Evolutionary conservation across 495 filamentous ascomycete species (phyloP), one percentile per base, ranked within the genome.

Genomic region (Tuber microsphaerosporum): DNA sequence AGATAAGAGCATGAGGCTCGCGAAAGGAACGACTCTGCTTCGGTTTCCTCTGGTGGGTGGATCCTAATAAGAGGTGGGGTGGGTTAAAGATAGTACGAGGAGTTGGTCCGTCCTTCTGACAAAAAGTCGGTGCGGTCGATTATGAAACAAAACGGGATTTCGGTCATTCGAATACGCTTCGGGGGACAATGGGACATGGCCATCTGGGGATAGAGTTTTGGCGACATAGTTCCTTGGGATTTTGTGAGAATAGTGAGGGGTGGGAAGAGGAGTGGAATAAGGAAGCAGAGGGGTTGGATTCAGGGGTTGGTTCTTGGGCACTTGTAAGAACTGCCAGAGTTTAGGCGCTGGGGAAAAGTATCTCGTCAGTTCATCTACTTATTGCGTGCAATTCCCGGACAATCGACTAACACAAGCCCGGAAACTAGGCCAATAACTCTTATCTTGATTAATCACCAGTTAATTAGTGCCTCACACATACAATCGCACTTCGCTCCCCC

Each of bases 321-420:
- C n/a, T 22, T 19, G n/a, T 61, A 26, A 14, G 22, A 61, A 5
- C 10, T 26, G 10, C 42, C 12, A 61, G 51, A 9, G 26, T 61
- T 31, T 6, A 31, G n/a, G 51, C n/a, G 26, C n/a, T 31, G 14
- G 26, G 56, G 56, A 14, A 65, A 4, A 34, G 56, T 31, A 12
- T 65, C 56, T 65, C 56, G 56, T 65, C 56, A 65, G 4, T 16
- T 16, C 56, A 17, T 34, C 56, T 65, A 19, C 14, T 34, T 34
- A 65, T 65, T 65, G 56, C 26, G 56, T 65, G 56, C 56, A 65
- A 65, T 65, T 65, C 56, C 56, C 56, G 31, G 26, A 17, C 56
- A 65, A 65, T 65, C 26, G 31, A 31, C 16, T 14, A 8, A 65
- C 26, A 65, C 56, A 16, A 61, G 19, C 31, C 31, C 14, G 26